These are phyloP conservation scores for Leccinum ochraceum DNA, from an alignment of 768 basidiomycete genomes.

Conservation along the genomic window DNA sequence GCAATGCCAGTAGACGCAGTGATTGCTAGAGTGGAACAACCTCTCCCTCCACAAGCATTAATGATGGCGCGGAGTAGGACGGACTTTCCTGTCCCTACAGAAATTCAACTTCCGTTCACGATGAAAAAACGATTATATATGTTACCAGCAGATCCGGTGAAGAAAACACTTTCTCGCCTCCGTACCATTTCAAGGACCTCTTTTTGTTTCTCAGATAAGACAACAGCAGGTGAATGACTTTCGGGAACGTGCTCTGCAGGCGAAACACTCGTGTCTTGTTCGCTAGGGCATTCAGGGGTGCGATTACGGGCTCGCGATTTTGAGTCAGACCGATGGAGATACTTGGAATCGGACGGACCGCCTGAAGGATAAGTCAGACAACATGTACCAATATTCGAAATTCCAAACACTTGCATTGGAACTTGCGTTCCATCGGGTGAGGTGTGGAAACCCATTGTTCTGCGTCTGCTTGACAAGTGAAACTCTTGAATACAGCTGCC, in stretches of 20 bases:
- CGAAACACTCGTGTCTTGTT: conserved; percentile 1
- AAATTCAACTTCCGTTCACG: conserved; percentile 3
- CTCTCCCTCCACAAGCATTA: conserved; percentile 39
- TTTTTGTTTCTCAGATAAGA: conserved; percentile 55
- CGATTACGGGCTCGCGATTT: neutral
- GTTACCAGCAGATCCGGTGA: conserved; percentile 80
- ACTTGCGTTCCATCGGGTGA: conserved; percentile 20
- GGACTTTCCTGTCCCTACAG: conserved; percentile 77
- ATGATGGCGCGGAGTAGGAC: conserved; percentile 80
- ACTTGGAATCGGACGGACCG: neutral
- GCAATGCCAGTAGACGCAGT: conserved; percentile 84
- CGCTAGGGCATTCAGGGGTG: neutral
- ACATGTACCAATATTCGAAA: neutral
- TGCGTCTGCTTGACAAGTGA: conserved; percentile 45
- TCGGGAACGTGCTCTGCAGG: neutral
- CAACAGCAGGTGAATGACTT: conserved; percentile 23
- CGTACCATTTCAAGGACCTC: conserved; percentile 53
- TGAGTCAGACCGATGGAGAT: neutral
- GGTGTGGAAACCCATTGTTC: conserved; percentile 46
- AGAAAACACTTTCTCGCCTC: conserved; percentile 69
- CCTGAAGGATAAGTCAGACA: conserved; percentile 11
- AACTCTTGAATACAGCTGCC: conserved; percentile 53
- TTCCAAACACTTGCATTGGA: conserved; percentile 1
- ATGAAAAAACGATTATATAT: neutral
- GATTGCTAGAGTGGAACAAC: conserved; percentile 52